Base-by-base conservation (phyloP, 495 filamentous ascomycete genomes). In the Penicillium coffeae region DNA sequence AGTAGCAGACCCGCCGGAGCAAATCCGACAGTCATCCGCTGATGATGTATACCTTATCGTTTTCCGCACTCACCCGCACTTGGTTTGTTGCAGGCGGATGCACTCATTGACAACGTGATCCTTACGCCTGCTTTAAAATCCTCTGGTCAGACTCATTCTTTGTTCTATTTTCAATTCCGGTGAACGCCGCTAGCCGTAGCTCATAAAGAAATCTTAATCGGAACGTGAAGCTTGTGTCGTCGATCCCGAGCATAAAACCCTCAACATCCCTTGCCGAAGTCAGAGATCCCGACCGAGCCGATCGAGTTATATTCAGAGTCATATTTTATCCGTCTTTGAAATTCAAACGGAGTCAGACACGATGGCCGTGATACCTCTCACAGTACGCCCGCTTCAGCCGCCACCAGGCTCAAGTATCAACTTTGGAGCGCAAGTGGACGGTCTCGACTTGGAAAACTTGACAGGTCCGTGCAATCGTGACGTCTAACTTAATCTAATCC, bases 401-500 rank as follows among this genome's bases (percentile, higher is more conserved):
- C 71, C 73, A 1, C 43, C 65, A n/a, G 70, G 70, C 38, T 83
- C 79, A 8, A 52, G 69, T 8, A 68, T 81, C 48, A 65, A 84
- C 51, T 84, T 87, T 42, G 83, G 84, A 5, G 81, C 80, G 3
- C 55, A 74, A 16, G 67, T 84, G 49, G 62, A 70, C 2, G 73
- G 81, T 32, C 67, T 77, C 34, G 72, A 84, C 48, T 52, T 87
- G 19, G 79, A 87, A 60, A 74, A 80, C 45, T 60, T 87, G 52
- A 77, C 68, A 36, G 82, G 73, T 72, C 25, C 12, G 51, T 48
- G 20, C 13, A 2, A 3, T 14, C 21, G 14, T 18, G 5, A n/a
- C n/a, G 10, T 33, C 18, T 6, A 5, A 1, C 0, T n/a, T 10
- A 12, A 10, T 7, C 3, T 20, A 48, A 15, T 30, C 22, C 9